Evolutionary conservation across 192 early-diverging fungal genomes (phyloP), one percentile per base, ranked within the genome.

Genomic region (Coemansia sp.): DNA sequence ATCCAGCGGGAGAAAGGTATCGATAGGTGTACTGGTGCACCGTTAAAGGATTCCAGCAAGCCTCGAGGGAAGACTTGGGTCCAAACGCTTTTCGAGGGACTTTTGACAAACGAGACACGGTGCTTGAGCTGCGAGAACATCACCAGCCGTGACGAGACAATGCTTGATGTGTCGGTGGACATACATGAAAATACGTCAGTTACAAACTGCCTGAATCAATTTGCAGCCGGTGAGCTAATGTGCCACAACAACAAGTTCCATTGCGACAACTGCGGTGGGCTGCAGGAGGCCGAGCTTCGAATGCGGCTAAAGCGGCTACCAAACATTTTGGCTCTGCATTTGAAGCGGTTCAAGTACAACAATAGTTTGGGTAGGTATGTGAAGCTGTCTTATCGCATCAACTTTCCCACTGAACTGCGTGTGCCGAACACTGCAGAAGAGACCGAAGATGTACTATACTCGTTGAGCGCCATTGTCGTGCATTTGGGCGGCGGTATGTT

Each of bases 301-400:
- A 98, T 99, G 96, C 97, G 96, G 65, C 92, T 99, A 40, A 94
- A 95, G 77, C 78, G 87, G 56, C 76, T 96, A 47, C 98, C 98
- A 7, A 98, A 97, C 65, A 92, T 99, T 40, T 78, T 99, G 26
- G 96, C 94, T 0, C 84, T 99, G 40, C 98, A 99, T 65, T 78
- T 99, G 40, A 99, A 99, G 73, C 88, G 98, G 40, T 99, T 99
- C 80, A 99, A 99, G 73, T 99, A 94, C 78, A 93, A 96, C 70
- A 95, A 99, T 66, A 85, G 90, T 16, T 82, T 95, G 71, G 90
- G 93, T 45, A 86, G 93, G 56, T 93, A 96, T 71, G 90, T 95
- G 68, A 99, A 99, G 79, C 88, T 99, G 26, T 90, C 93, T 43
- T 95, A 97, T 72, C 88, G 98, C 22, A 96, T 99, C 18, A 88